A percentile compares a stretch with the other conserved stretches of the same genome.
Evolutionary conservation across 2,329 filamentous ascomycete genomes (phyloP).

Genomic region (Colletotrichum sp.): DNA sequence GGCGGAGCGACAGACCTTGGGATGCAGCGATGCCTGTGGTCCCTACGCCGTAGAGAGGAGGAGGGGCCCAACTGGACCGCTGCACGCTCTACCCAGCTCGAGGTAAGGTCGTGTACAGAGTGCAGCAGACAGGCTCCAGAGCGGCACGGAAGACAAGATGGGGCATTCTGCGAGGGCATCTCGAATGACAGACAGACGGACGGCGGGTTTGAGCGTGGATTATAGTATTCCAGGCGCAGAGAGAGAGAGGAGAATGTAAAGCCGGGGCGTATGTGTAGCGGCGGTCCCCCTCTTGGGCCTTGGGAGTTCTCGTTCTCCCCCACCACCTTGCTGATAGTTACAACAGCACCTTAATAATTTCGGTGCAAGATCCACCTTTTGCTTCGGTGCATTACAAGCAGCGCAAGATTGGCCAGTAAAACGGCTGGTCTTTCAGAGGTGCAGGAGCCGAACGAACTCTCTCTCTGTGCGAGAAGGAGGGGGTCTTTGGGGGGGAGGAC

Average conservation of each 20-base stretch:
- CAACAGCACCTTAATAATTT: constrained; percentile 11
- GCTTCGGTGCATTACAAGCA: constrained; percentile 10
- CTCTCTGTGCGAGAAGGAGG: neutral
- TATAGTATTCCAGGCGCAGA: neutral
- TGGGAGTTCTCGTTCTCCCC: neutral
- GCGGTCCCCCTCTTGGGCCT: neutral
- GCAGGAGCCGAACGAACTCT: neutral
- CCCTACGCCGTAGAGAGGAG: neutral
- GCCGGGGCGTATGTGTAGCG: neutral
- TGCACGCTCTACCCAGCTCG: neutral
- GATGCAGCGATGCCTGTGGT: neutral
- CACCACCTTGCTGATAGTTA: constrained; percentile 1
- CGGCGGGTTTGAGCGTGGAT: neutral
- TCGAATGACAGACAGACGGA: neutral
- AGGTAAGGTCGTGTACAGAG: neutral
- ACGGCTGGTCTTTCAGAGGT: neutral
- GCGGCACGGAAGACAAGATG: neutral
- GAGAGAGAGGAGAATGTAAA: neutral
- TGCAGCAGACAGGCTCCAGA: neutral
- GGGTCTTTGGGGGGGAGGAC: neutral
- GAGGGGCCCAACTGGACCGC: neutral
- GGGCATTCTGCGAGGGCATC: neutral
- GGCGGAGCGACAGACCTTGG: neutral
- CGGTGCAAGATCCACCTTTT: constrained; percentile 19
- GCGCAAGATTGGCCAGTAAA: constrained; percentile 7